Evolutionary conservation across 352 stramenopile genomes (phyloP), one percentile per base, ranked within the genome.

Genomic region (Phytophthora syringae): DNA sequence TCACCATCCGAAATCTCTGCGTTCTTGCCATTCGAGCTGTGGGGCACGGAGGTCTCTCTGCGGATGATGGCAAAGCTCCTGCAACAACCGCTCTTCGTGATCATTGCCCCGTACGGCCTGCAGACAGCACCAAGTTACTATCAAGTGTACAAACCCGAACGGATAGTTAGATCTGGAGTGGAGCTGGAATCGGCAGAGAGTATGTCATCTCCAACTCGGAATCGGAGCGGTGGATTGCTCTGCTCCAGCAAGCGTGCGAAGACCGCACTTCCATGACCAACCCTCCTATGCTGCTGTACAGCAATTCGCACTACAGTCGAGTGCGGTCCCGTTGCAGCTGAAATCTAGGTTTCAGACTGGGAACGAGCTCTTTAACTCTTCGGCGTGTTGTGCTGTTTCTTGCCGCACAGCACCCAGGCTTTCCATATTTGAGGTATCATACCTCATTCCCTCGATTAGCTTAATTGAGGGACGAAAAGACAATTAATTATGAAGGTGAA

Each of bases 21-120:
- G 27, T 56, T 44, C 39, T 37, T 59, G 28, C 37, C 44, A 9
- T n/a, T 24, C 9, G 37, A 64, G 25, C 32, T 55, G 39, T 70
- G 45, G 61, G 28, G 53, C 13, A 45, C 45, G 34, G 52, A 64
- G 2, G 45, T 64, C 34, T 64, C 61, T 4, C 48, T 70, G 28
- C 53, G 53, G 10, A 70, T 70, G 61, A 64, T 60, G 54, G 47
- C 61, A 42, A 70, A 64, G 30, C 54, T 64, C 22, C 53, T 70
- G 1, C 61, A 59, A 21, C 45, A 59, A 18, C 13, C 53, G 16
- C 52, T 69, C 21, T 69, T 58, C 34, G 20, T 69, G 36, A 36
- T 64, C 21, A 55, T 39, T 16, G 53, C 53, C 11, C 27, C 61
- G 20, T 39, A 39, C 25, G 60, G 53, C 25, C 30, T 69, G 36